Conservation (phyloP, 257 asterid genomes). For the Petrea volubilis region DNA sequence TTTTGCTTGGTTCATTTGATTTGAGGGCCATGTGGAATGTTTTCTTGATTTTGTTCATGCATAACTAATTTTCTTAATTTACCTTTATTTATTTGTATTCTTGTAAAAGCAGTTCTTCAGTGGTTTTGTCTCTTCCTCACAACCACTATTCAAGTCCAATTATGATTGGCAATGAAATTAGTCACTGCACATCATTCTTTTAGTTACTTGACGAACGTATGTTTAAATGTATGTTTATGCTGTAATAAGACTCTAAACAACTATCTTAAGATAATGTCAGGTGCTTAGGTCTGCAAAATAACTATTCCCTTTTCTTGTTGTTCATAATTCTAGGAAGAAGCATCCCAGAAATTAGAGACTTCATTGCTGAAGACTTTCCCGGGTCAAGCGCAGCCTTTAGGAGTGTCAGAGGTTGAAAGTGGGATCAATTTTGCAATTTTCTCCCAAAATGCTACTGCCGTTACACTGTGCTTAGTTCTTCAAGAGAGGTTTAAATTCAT, state of each 20-base stretch:
- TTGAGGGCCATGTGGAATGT: not conserved
- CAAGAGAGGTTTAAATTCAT: conserved; percentile 56
- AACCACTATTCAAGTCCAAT: conserved; percentile 2
- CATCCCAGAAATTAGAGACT: conserved; percentile 40
- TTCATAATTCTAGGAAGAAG: conserved; percentile 59
- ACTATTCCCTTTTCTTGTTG: conserved; percentile 22
- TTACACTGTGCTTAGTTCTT: conserved; percentile 76
- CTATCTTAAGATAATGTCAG: not conserved
- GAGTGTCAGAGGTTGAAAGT: conserved; percentile 76
- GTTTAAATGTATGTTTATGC: not conserved
- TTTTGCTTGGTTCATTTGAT: not conserved
- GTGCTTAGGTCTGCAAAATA: conserved; percentile 17
- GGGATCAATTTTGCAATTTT: conserved; percentile 90
- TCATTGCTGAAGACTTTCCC: conserved; percentile 52
- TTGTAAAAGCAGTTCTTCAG: not conserved
- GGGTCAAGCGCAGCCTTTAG: conserved; percentile 87
- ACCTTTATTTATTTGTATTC: not conserved
- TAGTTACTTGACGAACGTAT: not conserved
- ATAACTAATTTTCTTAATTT: not conserved
- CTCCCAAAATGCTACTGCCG: conserved; percentile 83
- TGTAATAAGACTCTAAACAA: not conserved
- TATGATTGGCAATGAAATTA: not conserved
- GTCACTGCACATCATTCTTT: not conserved
- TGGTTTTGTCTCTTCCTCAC: not conserved
- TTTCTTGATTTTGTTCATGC: not conserved